A percentile compares a stretch with the other conserved stretches of the same genome.
Conservation (phyloP, 441 rosid genomes). For the Arabidopsis lyrata region DNA sequence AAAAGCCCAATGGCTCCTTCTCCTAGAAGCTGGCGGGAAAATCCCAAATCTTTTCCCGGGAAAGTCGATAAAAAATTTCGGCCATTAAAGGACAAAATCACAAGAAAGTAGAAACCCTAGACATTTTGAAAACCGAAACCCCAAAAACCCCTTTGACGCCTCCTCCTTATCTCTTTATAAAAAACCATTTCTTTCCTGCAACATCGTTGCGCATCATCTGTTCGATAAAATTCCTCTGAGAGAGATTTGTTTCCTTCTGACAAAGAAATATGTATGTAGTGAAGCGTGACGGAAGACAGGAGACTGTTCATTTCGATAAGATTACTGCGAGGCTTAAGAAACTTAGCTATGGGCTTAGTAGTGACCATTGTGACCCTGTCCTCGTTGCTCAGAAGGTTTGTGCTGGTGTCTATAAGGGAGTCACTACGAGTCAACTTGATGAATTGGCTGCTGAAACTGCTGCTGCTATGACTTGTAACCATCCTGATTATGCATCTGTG, state of each 20-base stretch:
- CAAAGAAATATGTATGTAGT: constrained; percentile 75
- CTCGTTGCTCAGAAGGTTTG: constrained; percentile 97
- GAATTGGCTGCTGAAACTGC: constrained; percentile 99
- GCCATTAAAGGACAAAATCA: constrained; percentile 41
- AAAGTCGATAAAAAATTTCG: constrained; percentile 21
- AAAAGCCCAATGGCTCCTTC: constrained; percentile 25
- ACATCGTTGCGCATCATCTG: neutral
- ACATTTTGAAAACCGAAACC: constrained; percentile 21
- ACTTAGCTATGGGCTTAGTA: constrained; percentile 89
- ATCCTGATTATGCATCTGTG: constrained; percentile 37
- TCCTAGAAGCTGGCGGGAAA: constrained; percentile 36
- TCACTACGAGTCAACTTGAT: constrained; percentile 94
- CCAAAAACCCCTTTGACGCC: constrained; percentile 7
- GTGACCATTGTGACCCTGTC: constrained; percentile 93
- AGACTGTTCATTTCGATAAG: constrained; percentile 91
- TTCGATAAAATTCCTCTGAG: constrained; percentile 28
- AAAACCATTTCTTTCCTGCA: constrained; percentile 1
- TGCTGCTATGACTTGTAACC: constrained; percentile 89
- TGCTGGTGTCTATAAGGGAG: constrained; percentile 95
- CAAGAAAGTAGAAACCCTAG: constrained; percentile 29
- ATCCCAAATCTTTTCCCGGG: constrained; percentile 32
- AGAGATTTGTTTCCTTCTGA: neutral
- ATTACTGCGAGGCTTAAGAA: constrained; percentile 96
- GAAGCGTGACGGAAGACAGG: constrained; percentile 91
- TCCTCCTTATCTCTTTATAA: constrained; percentile 23